Evolutionary conservation across 805 yeast genomes (phyloP), one percentile per base, ranked within the genome.

Genomic region (Myxozyma neotropica): DNA sequence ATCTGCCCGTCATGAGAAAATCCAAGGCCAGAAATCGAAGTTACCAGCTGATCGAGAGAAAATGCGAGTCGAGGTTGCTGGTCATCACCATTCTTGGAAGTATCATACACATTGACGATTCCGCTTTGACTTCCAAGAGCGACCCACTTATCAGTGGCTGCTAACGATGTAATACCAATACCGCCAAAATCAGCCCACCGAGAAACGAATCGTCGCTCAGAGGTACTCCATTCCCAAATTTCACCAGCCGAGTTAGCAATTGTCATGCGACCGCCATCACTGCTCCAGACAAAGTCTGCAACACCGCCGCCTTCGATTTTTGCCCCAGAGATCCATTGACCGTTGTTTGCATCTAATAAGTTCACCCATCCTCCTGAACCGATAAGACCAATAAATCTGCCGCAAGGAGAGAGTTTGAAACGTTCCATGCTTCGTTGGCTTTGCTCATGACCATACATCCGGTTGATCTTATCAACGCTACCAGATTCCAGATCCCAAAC

Each of bases 341-440:
- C 95, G 0, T 89, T 86, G 5, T 76, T 68, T 1, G 94, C 87
- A 48, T 86, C 84, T 31, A 94, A 70, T 4, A 95, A 71, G 71
- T 93, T 93, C 62, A 94, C 80, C 94, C 96, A 93, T 35, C 99
- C 99, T 57, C 86, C 83, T 62, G 84, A 84, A 68, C 98, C 99
- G 39, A 83, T 78, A 49, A 94, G 75, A 1, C 90, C 96, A 36
- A 94, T 77, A 66, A 76, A 87, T 38, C 74, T 75, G 15, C 97
- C 97, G 65, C 81, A 80, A 0, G 86, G 86, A 24, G 94, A 88
- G 7, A 71, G 60, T 70, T 85, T 84, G 75, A 94, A 93, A 68
- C 86, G 81, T 73, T 94, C 99, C 80, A 91, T 89, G 8, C 95
- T 86, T 67, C 82, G 81, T 76, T 93, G 98, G 36, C 86, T 83